Percentiles rank a stretch among this genome's conserved stretches.
Evolutionary conservation across 129 eudicot genomes (phyloP).

Genomic region (Helichrysum umbraculigerum): DNA sequence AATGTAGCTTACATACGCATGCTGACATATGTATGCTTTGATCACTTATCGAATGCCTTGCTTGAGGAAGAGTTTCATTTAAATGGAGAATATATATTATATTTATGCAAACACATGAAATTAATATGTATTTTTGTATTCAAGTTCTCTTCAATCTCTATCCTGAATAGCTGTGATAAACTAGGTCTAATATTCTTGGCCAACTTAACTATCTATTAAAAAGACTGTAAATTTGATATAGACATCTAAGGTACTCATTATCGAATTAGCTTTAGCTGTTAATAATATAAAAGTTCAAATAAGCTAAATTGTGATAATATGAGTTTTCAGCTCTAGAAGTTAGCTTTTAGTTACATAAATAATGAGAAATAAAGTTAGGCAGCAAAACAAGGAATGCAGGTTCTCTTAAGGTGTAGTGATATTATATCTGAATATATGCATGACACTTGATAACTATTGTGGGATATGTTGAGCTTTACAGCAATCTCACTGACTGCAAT

Average conservation of each 20-base stretch:
- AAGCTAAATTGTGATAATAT: neutral
- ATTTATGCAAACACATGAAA: neutral
- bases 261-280: neutral
- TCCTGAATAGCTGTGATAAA: slow-evolving; percentile 11
- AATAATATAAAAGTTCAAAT: neutral
- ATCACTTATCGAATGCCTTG: slow-evolving; percentile 12
- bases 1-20: neutral
- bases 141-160: slow-evolving; percentile 1
- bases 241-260: neutral
- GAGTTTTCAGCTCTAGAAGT: neutral
- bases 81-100: slow-evolving; percentile 11
- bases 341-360: neutral
- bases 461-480: slow-evolving; percentile 6
- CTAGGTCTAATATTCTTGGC: slow-evolving; percentile 8
- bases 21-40: neutral
- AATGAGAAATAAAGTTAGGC: neutral
- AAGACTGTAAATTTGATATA: slow-evolving; percentile 8
- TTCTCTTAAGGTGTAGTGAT: neutral
- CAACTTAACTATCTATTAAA: slow-evolving; percentile 4
- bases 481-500: slow-evolving; percentile 12
- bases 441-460: neutral
- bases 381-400: slow-evolving; percentile 16
- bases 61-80: slow-evolving; percentile 28
- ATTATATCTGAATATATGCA: neutral
- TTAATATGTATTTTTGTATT: neutral